These are phyloP conservation scores for Besnoitia besnoiti DNA, from an alignment of 169 alveolate species.

Conservation along the genomic window DNA sequence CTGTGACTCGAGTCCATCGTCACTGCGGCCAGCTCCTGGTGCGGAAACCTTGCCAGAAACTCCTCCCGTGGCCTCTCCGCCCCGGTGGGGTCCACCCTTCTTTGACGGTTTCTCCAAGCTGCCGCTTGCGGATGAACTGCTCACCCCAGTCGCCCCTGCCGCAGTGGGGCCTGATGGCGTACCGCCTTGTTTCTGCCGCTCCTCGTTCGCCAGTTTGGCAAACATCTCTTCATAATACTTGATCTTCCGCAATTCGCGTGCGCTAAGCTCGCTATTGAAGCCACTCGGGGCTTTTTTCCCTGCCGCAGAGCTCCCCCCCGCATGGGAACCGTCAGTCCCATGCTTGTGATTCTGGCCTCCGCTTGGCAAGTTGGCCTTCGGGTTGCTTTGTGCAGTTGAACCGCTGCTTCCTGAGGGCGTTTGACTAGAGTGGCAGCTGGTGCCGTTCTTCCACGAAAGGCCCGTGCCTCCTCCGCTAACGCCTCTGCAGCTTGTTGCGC, in stretches of 20 bases:
- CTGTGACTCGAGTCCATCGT: not conserved
- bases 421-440: not conserved
- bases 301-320: not conserved
- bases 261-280: conserved; percentile 47
- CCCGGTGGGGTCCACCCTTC: not conserved
- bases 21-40: not conserved
- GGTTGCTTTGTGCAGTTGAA: not conserved
- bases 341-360: not conserved
- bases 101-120: not conserved
- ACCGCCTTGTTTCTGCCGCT: conserved; percentile 28
- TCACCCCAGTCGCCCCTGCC: not conserved
- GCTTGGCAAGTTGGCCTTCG: not conserved
- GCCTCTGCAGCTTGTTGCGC: not conserved
- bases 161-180: not conserved
- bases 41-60: not conserved
- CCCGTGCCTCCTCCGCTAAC: not conserved
- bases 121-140: not conserved
- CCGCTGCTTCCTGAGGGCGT: not conserved
- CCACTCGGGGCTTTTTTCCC: not conserved
- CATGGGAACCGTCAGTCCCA: not conserved
- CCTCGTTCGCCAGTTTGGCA: conserved; percentile 60
- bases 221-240: conserved; percentile 60
- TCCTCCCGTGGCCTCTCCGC: not conserved
- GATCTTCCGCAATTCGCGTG: conserved; percentile 55
- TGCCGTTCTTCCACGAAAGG: not conserved